Evolutionary conservation across 139 green algal genomes (phyloP).

Genomic region (Pycnococcus provasolii): DNA sequence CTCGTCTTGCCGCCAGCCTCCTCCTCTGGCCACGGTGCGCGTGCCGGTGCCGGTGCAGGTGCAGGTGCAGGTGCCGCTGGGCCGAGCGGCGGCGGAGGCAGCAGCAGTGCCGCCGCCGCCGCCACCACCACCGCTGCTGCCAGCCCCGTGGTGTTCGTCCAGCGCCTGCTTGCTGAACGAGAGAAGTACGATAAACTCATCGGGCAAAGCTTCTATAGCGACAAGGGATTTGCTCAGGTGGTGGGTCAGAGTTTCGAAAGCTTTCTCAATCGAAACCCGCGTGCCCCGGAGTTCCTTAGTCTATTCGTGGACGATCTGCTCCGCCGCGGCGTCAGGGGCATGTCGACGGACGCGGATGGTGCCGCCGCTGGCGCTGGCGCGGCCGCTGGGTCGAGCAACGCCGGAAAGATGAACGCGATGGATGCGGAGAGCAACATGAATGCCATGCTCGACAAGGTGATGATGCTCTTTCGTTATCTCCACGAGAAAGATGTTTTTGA

Average conservation of each 20-base stretch:
- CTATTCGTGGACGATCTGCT: constrained; percentile 95
- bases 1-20: constrained; percentile 63
- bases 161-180: constrained; percentile 63
- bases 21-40: neutral
- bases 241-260: constrained; percentile 85
- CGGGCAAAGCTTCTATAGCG: constrained; percentile 49
- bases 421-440: constrained; percentile 42
- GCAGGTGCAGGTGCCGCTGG: neutral
- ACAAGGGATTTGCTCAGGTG: constrained; percentile 80
- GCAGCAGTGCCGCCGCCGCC: neutral
- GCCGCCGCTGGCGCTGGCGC: neutral
- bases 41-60: no score
- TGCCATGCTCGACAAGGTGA: constrained; percentile 73
- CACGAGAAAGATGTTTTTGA: constrained; percentile 99
- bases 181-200: constrained; percentile 89
- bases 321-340: constrained; percentile 47
- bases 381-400: no score
- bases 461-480: constrained; percentile 43
- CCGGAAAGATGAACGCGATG: neutral
- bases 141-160: constrained; percentile 72
- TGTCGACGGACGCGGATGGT: no score
- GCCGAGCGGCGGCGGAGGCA: neutral
- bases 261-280: constrained; percentile 85
- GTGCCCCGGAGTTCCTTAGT: constrained; percentile 86
- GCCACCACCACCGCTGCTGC: constrained; percentile 6